phyloP scores from a whole-genome alignment of 2,329 filamentous ascomycete species.

The Fusarium coffeatum region DNA sequence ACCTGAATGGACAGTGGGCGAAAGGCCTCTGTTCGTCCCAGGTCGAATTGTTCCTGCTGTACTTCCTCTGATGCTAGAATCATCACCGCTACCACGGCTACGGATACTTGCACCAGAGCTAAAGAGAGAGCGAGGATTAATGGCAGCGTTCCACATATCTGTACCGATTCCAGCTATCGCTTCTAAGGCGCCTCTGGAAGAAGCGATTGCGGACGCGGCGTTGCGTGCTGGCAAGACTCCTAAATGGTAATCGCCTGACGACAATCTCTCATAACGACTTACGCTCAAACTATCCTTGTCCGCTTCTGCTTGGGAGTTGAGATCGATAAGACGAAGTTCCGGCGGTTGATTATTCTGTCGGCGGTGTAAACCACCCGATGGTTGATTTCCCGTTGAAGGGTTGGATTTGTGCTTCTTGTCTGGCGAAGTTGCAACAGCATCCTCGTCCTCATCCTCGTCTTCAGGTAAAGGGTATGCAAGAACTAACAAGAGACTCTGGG shows the following conservation, averaged over 20 bases:
- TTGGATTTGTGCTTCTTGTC: conserved; percentile 56
- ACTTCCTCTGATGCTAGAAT: conserved; percentile 62
- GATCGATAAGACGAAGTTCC: conserved; percentile 90
- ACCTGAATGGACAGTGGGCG: conserved; percentile 62
- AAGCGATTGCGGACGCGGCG: conserved; percentile 71
- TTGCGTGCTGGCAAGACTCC: conserved; percentile 80
- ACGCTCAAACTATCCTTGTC: conserved; percentile 89
- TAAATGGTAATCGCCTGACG: conserved; percentile 92
- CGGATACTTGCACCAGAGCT: conserved; percentile 84
- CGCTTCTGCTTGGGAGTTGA: conserved; percentile 85
- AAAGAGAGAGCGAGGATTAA: conserved; percentile 88
- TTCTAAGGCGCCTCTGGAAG: conserved; percentile 80
- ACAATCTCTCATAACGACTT: conserved; percentile 86
- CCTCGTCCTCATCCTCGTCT: conserved; percentile 62
- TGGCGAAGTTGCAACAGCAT: conserved; percentile 33
- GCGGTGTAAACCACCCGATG: conserved; percentile 73
- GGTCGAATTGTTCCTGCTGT: conserved; percentile 49
- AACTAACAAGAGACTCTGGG: conserved; percentile 87
- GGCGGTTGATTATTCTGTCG: conserved; percentile 85
- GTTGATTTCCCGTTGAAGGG: conserved; percentile 64
- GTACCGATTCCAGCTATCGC: conserved; percentile 76
- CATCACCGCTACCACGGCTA: conserved; percentile 71
- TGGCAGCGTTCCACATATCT: conserved; percentile 90
- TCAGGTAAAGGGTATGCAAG: conserved; percentile 89
- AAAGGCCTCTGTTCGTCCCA: conserved; percentile 39